Percentiles rank a stretch among this genome's conserved stretches.
phyloP scores from a whole-genome alignment of 352 stramenopile genomes.

The Phytopythium vexans region DNA sequence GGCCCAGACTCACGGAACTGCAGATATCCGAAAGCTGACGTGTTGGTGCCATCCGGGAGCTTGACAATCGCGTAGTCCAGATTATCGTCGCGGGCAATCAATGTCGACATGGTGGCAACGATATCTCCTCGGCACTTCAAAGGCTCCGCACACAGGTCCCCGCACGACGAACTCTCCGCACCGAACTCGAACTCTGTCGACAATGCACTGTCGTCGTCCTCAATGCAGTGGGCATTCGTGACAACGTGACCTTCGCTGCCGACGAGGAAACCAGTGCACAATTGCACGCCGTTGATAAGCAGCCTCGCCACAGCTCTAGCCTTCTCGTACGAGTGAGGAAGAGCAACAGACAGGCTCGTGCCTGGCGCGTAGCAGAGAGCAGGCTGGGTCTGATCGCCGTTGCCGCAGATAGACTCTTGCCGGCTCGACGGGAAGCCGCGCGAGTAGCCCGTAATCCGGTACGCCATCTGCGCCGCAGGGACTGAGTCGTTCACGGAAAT shows the following conservation, averaged over 20 bases:
- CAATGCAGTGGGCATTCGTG: conserved; percentile 72
- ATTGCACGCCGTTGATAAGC: conserved; percentile 42
- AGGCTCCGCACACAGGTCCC: conserved; percentile 32
- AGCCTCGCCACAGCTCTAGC: conserved; percentile 48
- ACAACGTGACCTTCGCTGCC: conserved; percentile 64
- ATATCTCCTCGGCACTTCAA: conserved; percentile 45
- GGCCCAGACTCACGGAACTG: conserved; percentile 37
- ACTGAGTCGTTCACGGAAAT: conserved; percentile 9
- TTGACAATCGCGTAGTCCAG: conserved; percentile 62
- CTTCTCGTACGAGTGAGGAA: conserved; percentile 39
- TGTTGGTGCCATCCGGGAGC: conserved; percentile 31
- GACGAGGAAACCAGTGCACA: conserved; percentile 65
- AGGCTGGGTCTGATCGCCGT: conserved; percentile 42
- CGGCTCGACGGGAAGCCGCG: conserved; percentile 30
- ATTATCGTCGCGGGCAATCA: conserved; percentile 31
- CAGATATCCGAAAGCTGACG: conserved; percentile 50
- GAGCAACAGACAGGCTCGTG: conserved; percentile 11
- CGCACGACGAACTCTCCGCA: conserved; percentile 48
- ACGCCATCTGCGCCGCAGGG: conserved; percentile 14
- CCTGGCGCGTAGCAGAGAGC: conserved; percentile 44
- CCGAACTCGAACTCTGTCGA: conserved; percentile 58
- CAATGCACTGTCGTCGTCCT: conserved; percentile 16
- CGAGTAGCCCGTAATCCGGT: conserved; percentile 39
- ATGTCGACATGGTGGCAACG: conserved; percentile 35
- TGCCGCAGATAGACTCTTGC: conserved; percentile 45